These are phyloP conservation scores for Coix lacrymajobi DNA, from an alignment of 176 grass and related monocot species.

Conservation along the genomic window DNA sequence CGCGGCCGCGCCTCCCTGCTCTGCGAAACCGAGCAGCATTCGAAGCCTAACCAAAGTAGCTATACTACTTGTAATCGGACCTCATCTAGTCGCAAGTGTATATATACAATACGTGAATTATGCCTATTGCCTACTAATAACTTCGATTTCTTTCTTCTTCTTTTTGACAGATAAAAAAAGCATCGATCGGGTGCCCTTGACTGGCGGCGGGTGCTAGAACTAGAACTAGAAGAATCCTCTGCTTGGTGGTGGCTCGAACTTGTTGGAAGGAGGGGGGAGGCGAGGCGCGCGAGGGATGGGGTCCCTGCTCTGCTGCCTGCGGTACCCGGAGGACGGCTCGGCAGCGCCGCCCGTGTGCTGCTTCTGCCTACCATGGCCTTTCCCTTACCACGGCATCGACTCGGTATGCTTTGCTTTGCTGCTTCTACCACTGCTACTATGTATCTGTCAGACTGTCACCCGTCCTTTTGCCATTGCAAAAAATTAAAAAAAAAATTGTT, in stretches of 20 bases:
- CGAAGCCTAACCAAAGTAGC: neutral
- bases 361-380: slow-evolving; percentile 47
- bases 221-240: neutral
- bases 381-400: neutral
- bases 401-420: slow-evolving; percentile 44
- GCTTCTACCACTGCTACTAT: neutral
- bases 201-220: neutral
- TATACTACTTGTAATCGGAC: neutral
- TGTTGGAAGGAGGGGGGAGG: neutral
- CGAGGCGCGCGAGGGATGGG: slow-evolving; percentile 43
- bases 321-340: slow-evolving; percentile 4
- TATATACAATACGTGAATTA: neutral
- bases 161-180: neutral
- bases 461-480: neutral
- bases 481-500: too few species aligned
- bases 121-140: neutral
- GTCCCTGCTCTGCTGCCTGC: slow-evolving; percentile 46
- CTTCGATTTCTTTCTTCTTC: neutral
- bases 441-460: neutral
- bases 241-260: neutral
- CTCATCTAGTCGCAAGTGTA: neutral
- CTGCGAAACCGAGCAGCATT: neutral
- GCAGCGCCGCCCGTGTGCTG: slow-evolving; percentile 10
- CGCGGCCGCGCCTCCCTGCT: neutral
- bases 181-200: neutral